Percentiles rank a stretch among this genome's conserved stretches.
These are phyloP conservation scores for Sugiyamaella novakii DNA, from an alignment of 1,139 yeast genomes.

Conservation along the genomic window DNA sequence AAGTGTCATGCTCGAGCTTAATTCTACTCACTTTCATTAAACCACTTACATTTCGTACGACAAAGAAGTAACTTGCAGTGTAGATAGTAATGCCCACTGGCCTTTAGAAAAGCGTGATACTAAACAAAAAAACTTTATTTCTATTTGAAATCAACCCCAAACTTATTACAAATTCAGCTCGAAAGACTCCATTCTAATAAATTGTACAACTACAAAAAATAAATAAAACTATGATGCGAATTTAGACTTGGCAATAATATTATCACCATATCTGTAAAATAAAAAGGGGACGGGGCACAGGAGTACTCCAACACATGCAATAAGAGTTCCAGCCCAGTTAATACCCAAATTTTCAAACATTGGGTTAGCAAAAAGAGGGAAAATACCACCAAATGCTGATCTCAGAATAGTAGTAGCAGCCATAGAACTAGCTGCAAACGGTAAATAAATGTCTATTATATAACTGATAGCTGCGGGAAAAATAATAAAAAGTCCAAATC, in stretches of 20 bases:
- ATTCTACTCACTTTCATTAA: too few species aligned
- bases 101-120: too few species aligned
- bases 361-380: slow-evolving; percentile 75
- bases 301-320: slow-evolving; percentile 66
- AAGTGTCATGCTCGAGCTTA: too few species aligned
- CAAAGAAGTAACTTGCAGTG: too few species aligned
- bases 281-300: slow-evolving; percentile 72
- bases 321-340: slow-evolving; percentile 77
- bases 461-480: slow-evolving; percentile 77
- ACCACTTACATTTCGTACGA: too few species aligned
- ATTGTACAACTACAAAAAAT: too few species aligned
- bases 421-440: slow-evolving; percentile 83
- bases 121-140: too few species aligned
- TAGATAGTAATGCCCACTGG: too few species aligned
- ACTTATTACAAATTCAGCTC: too few species aligned
- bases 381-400: slow-evolving; percentile 67
- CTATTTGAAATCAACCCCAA: too few species aligned
- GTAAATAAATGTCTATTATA: slow-evolving; percentile 71
- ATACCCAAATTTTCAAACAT: slow-evolving; percentile 74
- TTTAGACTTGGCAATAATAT: slow-evolving; percentile 13
- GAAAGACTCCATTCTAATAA: too few species aligned
- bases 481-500: slow-evolving; percentile 71
- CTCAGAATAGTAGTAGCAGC: slow-evolving; percentile 86
- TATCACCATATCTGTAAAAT: slow-evolving; percentile 60
- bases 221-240: slow-evolving; percentile 10